A percentile compares a stretch with the other conserved stretches of the same genome.
These are phyloP conservation scores for Verbascum thapsus DNA, from an alignment of 257 asterid species.

Conservation along the genomic window DNA sequence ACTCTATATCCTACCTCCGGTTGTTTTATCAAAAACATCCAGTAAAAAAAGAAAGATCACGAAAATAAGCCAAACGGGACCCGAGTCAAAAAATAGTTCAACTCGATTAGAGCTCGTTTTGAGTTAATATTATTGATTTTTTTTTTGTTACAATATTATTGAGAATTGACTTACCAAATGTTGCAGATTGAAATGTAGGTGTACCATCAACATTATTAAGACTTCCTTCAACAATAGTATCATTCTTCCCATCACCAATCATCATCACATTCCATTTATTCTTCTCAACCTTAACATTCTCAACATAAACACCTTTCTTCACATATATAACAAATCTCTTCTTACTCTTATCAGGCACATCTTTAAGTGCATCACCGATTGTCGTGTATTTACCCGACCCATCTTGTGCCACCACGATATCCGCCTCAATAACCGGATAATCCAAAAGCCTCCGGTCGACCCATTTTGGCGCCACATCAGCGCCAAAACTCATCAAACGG, in stretches of 20 bases:
- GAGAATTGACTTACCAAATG: constrained; percentile 46
- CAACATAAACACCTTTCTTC: constrained; percentile 46
- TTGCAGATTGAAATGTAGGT: constrained; percentile 49
- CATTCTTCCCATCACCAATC: constrained; percentile 50
- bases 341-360: constrained; percentile 43
- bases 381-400: constrained; percentile 46
- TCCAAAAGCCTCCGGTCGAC: constrained; percentile 37
- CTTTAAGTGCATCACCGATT: constrained; percentile 45
- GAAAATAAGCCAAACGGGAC: too few species aligned
- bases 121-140: too few species aligned
- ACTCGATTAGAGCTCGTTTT: too few species aligned
- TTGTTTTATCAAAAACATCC: too few species aligned
- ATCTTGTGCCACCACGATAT: constrained; percentile 53
- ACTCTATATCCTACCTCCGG: too few species aligned
- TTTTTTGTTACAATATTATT: too few species aligned
- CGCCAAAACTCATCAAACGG: constrained; percentile 26
- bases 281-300: constrained; percentile 52
- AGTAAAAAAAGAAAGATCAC: too few species aligned
- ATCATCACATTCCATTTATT: constrained; percentile 53
- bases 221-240: constrained; percentile 43
- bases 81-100: too few species aligned
- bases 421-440: constrained; percentile 36
- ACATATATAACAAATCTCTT: constrained; percentile 48
- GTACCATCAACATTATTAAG: constrained; percentile 51
- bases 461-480: constrained; percentile 25